phyloP scores from a whole-genome alignment of 2,329 filamentous ascomycete genomes.

The Colletotrichum zoysiae region DNA sequence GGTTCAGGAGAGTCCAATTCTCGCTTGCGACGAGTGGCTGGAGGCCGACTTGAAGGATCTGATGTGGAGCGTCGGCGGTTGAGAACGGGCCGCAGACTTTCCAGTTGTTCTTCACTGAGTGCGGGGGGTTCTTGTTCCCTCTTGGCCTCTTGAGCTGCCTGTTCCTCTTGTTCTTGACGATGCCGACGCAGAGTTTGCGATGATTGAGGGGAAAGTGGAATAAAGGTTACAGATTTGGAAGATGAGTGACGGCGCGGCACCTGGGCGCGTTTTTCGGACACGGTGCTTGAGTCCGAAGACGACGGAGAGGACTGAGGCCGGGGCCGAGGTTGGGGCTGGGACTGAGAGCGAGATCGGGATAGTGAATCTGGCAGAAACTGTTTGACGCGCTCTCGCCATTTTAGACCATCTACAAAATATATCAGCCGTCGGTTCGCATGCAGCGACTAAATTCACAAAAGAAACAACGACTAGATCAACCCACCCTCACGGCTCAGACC shows the following conservation, averaged over 20 bases:
- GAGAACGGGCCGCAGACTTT: slow-evolving; percentile 36
- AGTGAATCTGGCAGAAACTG: slow-evolving; percentile 26
- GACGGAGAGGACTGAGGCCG: slow-evolving; percentile 34
- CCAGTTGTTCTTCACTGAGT: slow-evolving; percentile 40
- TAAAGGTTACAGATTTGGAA: slow-evolving; percentile 60
- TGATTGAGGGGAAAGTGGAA: slow-evolving; percentile 64
- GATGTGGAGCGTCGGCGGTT: slow-evolving; percentile 48
- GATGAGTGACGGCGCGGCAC: slow-evolving; percentile 42
- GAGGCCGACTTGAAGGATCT: slow-evolving; percentile 51
- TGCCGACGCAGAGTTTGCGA: slow-evolving; percentile 60
- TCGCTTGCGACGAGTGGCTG: slow-evolving; percentile 45
- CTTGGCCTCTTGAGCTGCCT: slow-evolving; percentile 42
- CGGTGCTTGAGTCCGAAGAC: slow-evolving; percentile 33
- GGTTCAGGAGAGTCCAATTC: slow-evolving; percentile 44
- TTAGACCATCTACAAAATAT: slow-evolving; percentile 49
- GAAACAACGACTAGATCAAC: slow-evolving; percentile 43
- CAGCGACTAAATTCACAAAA: slow-evolving; percentile 15
- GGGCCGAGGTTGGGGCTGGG: slow-evolving; percentile 28
- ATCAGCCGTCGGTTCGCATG: slow-evolving; percentile 11
- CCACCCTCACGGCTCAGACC: slow-evolving; percentile 43
- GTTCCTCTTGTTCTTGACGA: slow-evolving; percentile 51
- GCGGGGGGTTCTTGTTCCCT: slow-evolving; percentile 35
- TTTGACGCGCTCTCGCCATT: slow-evolving; percentile 35
- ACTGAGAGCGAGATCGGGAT: slow-evolving; percentile 20
- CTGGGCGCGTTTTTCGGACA: slow-evolving; percentile 16